These are phyloP conservation scores for Aspergillus melleus DNA, from an alignment of 2,329 filamentous ascomycete species.

Conservation along the genomic window DNA sequence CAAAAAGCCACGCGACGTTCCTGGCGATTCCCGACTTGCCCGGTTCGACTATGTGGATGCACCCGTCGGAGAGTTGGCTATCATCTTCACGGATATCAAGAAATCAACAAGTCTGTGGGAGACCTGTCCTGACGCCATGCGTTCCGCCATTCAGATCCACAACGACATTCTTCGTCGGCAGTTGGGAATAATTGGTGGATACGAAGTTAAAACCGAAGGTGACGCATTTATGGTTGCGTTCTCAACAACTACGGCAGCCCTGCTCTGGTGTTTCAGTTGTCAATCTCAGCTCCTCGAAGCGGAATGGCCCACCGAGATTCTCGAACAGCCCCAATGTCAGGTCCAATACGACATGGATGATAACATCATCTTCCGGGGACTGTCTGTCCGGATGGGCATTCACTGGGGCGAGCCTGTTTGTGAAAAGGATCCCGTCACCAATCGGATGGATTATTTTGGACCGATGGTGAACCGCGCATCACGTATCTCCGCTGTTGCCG, in stretches of 20 bases:
- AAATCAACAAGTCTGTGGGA: constrained; percentile 97
- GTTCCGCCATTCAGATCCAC: constrained; percentile 93
- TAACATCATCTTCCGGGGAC: constrained; percentile 85
- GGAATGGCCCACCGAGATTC: constrained; percentile 88
- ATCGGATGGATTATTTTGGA: constrained; percentile 98
- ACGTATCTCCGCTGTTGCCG: constrained; percentile 88
- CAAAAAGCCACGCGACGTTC: constrained; percentile 58
- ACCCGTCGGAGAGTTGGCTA: constrained; percentile 83
- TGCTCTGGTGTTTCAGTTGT: constrained; percentile 95
- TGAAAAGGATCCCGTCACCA: constrained; percentile 92
- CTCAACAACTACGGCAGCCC: constrained; percentile 87
- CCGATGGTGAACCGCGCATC: constrained; percentile 98
- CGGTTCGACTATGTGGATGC: constrained; percentile 90
- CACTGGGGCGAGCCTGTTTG: constrained; percentile 95
- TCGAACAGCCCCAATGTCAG: constrained; percentile 82
- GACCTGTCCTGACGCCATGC: constrained; percentile 90
- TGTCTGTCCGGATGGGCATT: constrained; percentile 96
- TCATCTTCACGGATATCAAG: constrained; percentile 99
- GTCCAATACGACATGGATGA: constrained; percentile 80
- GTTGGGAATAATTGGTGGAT: constrained; percentile 88
- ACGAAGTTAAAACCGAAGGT: constrained; percentile 99
- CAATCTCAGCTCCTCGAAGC: constrained; percentile 86
- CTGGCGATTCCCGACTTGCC: constrained; percentile 82
- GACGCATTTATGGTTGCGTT: constrained; percentile 99
- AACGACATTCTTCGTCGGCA: constrained; percentile 96